phyloP scores from a whole-genome alignment of 2,329 filamentous ascomycete genomes.

The Trichothecium roseum region DNA sequence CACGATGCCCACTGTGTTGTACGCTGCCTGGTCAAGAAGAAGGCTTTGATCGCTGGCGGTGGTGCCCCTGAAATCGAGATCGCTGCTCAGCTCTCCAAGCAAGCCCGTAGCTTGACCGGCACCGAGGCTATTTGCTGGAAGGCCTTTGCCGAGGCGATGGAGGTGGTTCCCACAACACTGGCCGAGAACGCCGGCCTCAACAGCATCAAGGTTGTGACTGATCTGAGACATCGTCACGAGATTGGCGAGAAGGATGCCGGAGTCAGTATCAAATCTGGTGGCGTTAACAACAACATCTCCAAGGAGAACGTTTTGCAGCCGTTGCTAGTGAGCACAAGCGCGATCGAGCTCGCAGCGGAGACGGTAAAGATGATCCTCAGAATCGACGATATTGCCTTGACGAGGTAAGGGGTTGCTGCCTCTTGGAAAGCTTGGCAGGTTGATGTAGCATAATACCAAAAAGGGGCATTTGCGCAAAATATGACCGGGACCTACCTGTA shows the following conservation, averaged over 20 bases:
- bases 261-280: constrained; percentile 95
- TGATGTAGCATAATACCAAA: constrained; percentile 27
- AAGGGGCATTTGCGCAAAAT: constrained; percentile 6
- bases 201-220: constrained; percentile 97
- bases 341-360: constrained; percentile 92
- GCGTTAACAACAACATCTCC: constrained; percentile 92
- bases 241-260: constrained; percentile 93
- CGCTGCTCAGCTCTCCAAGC: constrained; percentile 72
- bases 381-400: constrained; percentile 57
- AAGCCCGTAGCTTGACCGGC: constrained; percentile 72
- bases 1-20: constrained; percentile 98
- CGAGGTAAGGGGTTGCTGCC: constrained; percentile 31
- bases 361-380: constrained; percentile 89
- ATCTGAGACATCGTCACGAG: constrained; percentile 86
- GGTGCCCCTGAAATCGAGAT: constrained; percentile 97
- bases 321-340: constrained; percentile 90
- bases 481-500: too few relatives aligned
- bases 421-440: constrained; percentile 12
- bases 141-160: constrained; percentile 94
- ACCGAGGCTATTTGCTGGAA: constrained; percentile 99
- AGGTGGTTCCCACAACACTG: constrained; percentile 91
- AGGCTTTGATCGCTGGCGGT: constrained; percentile 94
- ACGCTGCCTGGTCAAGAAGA: constrained; percentile 97
- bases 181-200: constrained; percentile 97
- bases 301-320: constrained; percentile 97